These are phyloP conservation scores for Phaseolus lunatus DNA, from an alignment of 306 rosid species.

Conservation along the genomic window DNA sequence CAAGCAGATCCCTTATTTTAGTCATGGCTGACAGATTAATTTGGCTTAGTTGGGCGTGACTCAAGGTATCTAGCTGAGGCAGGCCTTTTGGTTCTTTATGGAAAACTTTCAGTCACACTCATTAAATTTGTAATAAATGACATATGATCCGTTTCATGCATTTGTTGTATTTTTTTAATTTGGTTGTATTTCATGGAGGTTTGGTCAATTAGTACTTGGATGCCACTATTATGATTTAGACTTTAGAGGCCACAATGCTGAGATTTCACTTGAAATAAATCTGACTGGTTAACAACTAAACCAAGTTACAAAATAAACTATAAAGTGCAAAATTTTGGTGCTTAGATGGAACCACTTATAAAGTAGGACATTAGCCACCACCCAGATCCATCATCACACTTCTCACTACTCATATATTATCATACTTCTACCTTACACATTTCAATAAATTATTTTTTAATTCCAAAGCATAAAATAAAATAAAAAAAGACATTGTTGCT, in stretches of 20 bases:
- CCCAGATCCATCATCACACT: constrained; percentile 7
- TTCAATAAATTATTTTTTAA: neutral
- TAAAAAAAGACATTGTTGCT: too few species aligned
- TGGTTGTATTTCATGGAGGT: constrained; percentile 29
- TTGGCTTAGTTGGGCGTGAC: constrained; percentile 62
- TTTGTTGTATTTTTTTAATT: constrained; percentile 20
- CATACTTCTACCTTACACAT: neutral
- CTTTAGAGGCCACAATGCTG: constrained; percentile 36
- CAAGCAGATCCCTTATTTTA: constrained; percentile 54
- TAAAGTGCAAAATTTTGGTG: constrained; percentile 32
- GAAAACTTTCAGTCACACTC: constrained; percentile 52
- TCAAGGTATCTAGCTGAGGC: constrained; percentile 56
- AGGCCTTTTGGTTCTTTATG: constrained; percentile 49
- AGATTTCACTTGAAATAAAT: constrained; percentile 47
- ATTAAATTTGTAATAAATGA: constrained; percentile 57
- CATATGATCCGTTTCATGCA: constrained; percentile 42
- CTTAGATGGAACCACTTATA: constrained; percentile 33
- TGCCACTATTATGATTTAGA: constrained; percentile 42
- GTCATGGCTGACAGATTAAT: constrained; percentile 47
- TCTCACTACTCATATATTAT: neutral
- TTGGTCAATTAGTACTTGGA: constrained; percentile 37
- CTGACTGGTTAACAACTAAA: constrained; percentile 54
- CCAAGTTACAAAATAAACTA: constrained; percentile 39
- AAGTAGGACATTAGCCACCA: constrained; percentile 36
- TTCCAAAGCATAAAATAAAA: too few species aligned